Conservation (phyloP, 2,329 filamentous ascomycete genomes). For the Aspergillus brasiliensis region DNA sequence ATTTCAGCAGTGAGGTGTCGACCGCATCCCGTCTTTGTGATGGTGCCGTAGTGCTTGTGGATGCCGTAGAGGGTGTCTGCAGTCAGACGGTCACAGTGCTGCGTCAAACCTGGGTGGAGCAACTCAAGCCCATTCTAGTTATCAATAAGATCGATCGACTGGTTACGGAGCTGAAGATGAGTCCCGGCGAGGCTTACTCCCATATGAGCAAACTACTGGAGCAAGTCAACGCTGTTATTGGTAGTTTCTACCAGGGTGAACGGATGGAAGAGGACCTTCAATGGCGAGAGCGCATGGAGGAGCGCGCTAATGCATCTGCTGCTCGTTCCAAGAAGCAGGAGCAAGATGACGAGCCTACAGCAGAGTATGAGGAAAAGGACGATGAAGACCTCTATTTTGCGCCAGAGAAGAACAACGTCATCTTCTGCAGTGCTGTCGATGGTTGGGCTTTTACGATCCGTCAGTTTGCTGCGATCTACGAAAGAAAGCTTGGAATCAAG, state of each 20-base stretch:
- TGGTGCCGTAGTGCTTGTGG: conserved; percentile 89
- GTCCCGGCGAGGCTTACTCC: conserved; percentile 80
- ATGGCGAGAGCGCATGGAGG: conserved; percentile 92
- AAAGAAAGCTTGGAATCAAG: conserved; percentile 96
- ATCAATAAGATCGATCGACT: conserved; percentile 99
- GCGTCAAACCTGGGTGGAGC: conserved; percentile 92
- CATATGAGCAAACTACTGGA: conserved; percentile 89
- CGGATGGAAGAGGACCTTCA: conserved; percentile 97
- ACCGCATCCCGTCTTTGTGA: conserved; percentile 93
- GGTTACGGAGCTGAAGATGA: conserved; percentile 93
- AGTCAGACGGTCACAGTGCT: conserved; percentile 97
- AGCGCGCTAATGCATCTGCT: conserved; percentile 72
- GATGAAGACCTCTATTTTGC: conserved; percentile 98
- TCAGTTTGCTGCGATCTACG: conserved; percentile 90
- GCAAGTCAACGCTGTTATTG: conserved; percentile 95
- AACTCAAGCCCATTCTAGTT: conserved; percentile 88
- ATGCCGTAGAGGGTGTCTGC: conserved; percentile 96
- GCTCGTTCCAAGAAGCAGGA: conserved; percentile 53
- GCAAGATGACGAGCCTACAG: conserved; percentile 51
- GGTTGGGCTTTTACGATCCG: conserved; percentile 98
- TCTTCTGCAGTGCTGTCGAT: conserved; percentile 95
- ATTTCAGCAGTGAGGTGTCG: conserved; percentile 97
- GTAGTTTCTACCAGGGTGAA: conserved; percentile 96
- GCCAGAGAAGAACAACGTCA: conserved; percentile 97
- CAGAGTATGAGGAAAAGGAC: conserved; percentile 81